phyloP scores from a whole-genome alignment of 2,329 filamentous ascomycete species.

The Capronia americana region DNA sequence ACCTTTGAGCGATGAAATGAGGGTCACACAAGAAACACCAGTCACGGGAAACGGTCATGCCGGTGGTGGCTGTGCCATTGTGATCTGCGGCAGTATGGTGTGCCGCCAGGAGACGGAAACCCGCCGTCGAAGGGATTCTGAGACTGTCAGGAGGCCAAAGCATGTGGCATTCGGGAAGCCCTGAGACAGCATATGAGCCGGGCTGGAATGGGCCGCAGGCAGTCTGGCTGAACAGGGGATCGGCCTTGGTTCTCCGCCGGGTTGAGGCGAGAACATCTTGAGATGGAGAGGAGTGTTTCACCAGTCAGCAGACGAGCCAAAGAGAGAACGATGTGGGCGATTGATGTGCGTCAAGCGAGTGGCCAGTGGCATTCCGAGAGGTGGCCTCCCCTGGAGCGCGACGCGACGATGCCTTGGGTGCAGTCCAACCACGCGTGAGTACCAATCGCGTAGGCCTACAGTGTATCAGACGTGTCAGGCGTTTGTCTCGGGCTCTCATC shows the following conservation, averaged over 20 bases:
- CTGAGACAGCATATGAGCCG: slow-evolving; percentile 27
- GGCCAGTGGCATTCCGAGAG: slow-evolving; percentile 22
- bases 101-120: slow-evolving; percentile 22
- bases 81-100: slow-evolving; percentile 31
- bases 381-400: slow-evolving; percentile 33
- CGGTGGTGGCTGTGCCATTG: slow-evolving; percentile 27
- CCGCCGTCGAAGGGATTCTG: slow-evolving; percentile 23
- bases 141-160: slow-evolving; percentile 33
- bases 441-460: slow-evolving; percentile 14
- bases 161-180: slow-evolving; percentile 22
- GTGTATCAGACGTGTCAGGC: slow-evolving; percentile 37
- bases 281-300: slow-evolving; percentile 28
- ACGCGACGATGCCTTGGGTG: slow-evolving; percentile 17
- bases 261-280: slow-evolving; percentile 21
- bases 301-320: slow-evolving; percentile 31
- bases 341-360: slow-evolving; percentile 6
- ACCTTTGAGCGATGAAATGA: background rate
- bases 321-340: slow-evolving; percentile 5
- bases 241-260: slow-evolving; percentile 15
- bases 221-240: slow-evolving; percentile 11
- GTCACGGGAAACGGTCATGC: slow-evolving; percentile 24
- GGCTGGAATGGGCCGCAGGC: slow-evolving; percentile 15
- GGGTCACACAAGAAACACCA: slow-evolving; percentile 3
- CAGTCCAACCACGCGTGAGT: slow-evolving; percentile 9
- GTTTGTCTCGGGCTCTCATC: slow-evolving; percentile 30